Evolutionary conservation across 805 yeast species (phyloP).

Genomic region (Pichia cabralensis): DNA sequence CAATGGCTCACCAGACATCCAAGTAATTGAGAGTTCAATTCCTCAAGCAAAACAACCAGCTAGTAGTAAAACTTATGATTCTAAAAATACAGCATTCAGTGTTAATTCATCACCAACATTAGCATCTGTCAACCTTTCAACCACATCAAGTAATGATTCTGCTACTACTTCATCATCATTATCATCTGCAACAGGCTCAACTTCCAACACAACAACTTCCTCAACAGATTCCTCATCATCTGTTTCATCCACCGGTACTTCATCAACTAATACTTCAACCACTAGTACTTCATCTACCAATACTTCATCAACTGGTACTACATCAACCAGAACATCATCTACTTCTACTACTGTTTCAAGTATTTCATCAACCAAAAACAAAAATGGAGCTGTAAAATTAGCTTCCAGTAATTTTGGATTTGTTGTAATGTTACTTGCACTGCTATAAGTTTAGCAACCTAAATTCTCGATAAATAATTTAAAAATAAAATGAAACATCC

Average conservation of each 20-base stretch:
- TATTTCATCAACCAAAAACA: slow-evolving; percentile 4
- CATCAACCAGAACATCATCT: neutral
- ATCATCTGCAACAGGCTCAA: neutral
- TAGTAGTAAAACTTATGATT: slow-evolving; percentile 6
- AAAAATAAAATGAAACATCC: no score
- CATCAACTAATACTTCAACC: neutral
- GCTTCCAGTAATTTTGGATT: slow-evolving; percentile 1
- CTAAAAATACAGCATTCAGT: slow-evolving; percentile 5
- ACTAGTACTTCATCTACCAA: neutral
- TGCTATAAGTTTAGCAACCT: no score
- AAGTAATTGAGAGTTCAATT: slow-evolving; percentile 26
- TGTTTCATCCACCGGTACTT: neutral
- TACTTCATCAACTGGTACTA: neutral
- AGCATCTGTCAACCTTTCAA: neutral
- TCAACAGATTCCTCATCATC: neutral
- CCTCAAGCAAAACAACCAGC: slow-evolving; percentile 11
- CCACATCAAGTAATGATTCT: neutral
- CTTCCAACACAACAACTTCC: neutral
- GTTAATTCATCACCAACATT: slow-evolving; percentile 5
- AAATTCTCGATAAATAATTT: no score
- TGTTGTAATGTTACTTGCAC: slow-evolving; percentile 6
- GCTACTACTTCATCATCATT: neutral
- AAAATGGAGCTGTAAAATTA: slow-evolving; percentile 6
- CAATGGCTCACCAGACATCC: slow-evolving; percentile 30
- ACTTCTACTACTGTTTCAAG: slow-evolving; percentile 2